phyloP scores from a whole-genome alignment of 2,329 filamentous ascomycete genomes.

The Anthostomella pinea region DNA sequence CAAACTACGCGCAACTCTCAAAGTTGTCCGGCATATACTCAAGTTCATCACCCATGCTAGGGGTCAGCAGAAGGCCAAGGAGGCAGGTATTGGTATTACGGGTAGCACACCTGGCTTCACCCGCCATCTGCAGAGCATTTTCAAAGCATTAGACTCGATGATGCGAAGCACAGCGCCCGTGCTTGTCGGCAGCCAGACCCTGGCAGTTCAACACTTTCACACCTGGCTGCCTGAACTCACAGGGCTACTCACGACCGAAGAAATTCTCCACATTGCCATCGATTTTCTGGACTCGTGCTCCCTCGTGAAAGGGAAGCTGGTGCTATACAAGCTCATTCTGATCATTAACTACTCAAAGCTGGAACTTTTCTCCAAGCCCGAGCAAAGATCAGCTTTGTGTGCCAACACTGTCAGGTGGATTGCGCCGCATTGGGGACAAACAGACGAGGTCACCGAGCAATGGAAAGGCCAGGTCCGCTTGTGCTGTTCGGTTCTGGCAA shows the following conservation, averaged over 20 bases:
- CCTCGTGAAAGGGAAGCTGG: constrained; percentile 82
- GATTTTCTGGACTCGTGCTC: constrained; percentile 92
- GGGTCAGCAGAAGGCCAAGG: constrained; percentile 82
- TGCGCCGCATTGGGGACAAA: constrained; percentile 85
- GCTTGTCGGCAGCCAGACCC: constrained; percentile 88
- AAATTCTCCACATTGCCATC: constrained; percentile 87
- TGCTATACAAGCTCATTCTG: constrained; percentile 87
- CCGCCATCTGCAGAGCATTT: constrained; percentile 79
- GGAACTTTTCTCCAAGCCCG: constrained; percentile 74
- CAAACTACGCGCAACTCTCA: constrained; percentile 86
- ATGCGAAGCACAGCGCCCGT: constrained; percentile 86
- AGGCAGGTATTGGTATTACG: constrained; percentile 81
- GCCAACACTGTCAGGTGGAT: constrained; percentile 88
- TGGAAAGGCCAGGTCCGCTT: constrained; percentile 92
- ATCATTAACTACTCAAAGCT: constrained; percentile 89
- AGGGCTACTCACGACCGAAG: constrained; percentile 71
- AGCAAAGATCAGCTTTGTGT: constrained; percentile 70
- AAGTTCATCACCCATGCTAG: constrained; percentile 93
- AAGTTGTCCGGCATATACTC: constrained; percentile 87
- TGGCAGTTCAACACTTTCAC: constrained; percentile 95
- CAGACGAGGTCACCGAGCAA: constrained; percentile 70
- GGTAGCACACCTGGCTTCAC: constrained; percentile 71
- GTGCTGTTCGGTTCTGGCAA: constrained; percentile 88
- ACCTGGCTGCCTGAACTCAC: constrained; percentile 92
- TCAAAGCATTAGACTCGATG: constrained; percentile 83